A percentile compares a stretch with the other conserved stretches of the same genome.
Conservation (phyloP, 352 stramenopile species). For the Thalassiosira pacifica region DNA sequence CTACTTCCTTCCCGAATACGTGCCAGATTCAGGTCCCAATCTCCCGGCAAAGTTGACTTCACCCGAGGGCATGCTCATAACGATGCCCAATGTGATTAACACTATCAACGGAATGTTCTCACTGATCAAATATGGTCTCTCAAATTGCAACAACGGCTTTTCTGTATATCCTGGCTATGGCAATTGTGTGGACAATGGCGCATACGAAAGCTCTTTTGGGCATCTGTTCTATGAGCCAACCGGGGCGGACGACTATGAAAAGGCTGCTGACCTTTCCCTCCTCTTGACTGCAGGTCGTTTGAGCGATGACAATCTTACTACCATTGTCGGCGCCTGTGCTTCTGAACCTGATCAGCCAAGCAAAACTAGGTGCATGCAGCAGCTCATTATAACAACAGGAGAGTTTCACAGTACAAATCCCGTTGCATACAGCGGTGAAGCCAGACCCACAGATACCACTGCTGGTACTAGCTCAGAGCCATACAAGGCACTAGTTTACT, state of each 20-base stretch:
- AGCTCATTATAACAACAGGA: constrained; percentile 69
- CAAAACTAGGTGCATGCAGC: constrained; percentile 56
- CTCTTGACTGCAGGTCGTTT: constrained; percentile 78
- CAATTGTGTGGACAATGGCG: constrained; percentile 38
- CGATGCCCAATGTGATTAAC: constrained; percentile 67
- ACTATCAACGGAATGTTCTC: constrained; percentile 80
- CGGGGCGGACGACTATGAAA: constrained; percentile 27
- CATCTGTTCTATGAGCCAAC: constrained; percentile 51
- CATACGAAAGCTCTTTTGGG: constrained; percentile 47
- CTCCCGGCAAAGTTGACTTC: constrained; percentile 32
- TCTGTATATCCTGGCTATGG: constrained; percentile 41
- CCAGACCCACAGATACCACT: constrained; percentile 11
- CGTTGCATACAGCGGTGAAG: constrained; percentile 51
- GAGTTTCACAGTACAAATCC: constrained; percentile 79
- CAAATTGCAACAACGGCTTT: constrained; percentile 73
- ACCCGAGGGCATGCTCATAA: constrained; percentile 74
- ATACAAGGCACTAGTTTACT: constrained; percentile 82
- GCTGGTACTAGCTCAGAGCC: constrained; percentile 25
- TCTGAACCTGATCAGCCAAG: constrained; percentile 39
- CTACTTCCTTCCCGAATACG: constrained; percentile 80
- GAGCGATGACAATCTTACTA: constrained; percentile 49
- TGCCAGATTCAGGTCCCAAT: constrained; percentile 55
- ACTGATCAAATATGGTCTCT: constrained; percentile 79
- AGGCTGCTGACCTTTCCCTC: constrained; percentile 66
- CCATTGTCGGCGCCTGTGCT: constrained; percentile 55